Base-by-base conservation (phyloP, 1,284 basidiomycete genomes). In the Pascua guehoae region DNA sequence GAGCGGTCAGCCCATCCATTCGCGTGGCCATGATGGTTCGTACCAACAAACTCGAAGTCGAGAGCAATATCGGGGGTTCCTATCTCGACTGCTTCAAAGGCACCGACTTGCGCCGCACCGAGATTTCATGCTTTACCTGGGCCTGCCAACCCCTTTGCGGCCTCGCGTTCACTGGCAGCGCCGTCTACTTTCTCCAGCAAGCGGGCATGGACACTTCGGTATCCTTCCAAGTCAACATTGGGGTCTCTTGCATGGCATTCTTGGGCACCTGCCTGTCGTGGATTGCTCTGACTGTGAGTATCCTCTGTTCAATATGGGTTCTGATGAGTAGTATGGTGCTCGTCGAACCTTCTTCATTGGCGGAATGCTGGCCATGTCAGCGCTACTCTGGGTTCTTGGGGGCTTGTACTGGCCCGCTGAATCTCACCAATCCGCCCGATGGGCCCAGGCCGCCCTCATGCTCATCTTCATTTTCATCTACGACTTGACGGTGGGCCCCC, bases 341-440 rank as follows among this genome's bases (percentile, higher is more conserved):
- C 76, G 80, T 32, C 75, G 80, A 15, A 67, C 71, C 1, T 64
- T 81, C 41, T 82, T 80, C 74, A 62, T 78, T 41, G 57, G 53
- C 32, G 81, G 81, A 17, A 73, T 80, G 57, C 55, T 61, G 44
- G 49, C 59, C 56, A 78, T 79, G 73, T 60, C 66, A 41, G 48
- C 70, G 50, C 67, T 77, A 14, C 71, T 82, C 43, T 62, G 78
- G 59, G 58, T 77, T 64, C 76, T 80, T 57, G 80, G 79, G 37
- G 69, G 65, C 4, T 65, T 68, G 18, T 42, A 55, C 1, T 63
- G 61, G 18, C 39, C 56, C 5, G 47, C 47, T 4, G 47, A 46
- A 50, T 5, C 18, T 32, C 24, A 32, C 24, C 24, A 32, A 15
- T 12, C 18, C 32, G 53, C 50, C 38, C 51, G 36, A 53, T 63